Conservation (phyloP, 768 basidiomycete genomes). For the Phlegmacium glaucopus region DNA sequence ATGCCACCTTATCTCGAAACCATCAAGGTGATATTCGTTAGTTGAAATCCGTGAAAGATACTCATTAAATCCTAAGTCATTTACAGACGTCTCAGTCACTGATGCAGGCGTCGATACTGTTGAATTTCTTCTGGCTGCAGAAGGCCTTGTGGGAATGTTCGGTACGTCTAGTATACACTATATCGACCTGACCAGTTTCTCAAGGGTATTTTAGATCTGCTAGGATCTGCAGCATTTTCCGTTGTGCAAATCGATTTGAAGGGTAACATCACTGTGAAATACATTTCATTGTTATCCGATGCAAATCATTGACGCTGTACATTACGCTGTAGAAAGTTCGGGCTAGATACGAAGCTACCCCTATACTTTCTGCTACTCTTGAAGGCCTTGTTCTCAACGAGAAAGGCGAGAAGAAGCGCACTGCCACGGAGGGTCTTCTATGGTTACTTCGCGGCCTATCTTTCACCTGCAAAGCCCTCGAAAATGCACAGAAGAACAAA, state of each 20-base stretch:
- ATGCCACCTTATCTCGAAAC: constrained; percentile 80
- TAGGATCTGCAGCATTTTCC: constrained; percentile 80
- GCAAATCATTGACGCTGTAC: background rate
- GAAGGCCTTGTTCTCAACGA: constrained; percentile 84
- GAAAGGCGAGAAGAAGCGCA: constrained; percentile 80
- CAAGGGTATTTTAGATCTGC: constrained; percentile 53
- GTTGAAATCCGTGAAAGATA: background rate
- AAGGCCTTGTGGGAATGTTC: constrained; percentile 87
- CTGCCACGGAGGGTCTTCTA: constrained; percentile 87
- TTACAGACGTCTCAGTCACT: constrained; percentile 83
- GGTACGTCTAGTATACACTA: constrained; percentile 48
- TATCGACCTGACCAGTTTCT: background rate
- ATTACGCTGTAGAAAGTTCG: constrained; percentile 74
- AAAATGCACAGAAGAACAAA: constrained; percentile 64
- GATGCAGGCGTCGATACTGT: constrained; percentile 87
- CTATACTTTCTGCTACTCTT: constrained; percentile 68
- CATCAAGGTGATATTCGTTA: constrained; percentile 48
- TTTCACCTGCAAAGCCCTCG: constrained; percentile 84
- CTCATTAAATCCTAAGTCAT: constrained; percentile 60
- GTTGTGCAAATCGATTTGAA: constrained; percentile 84
- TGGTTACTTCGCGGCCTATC: constrained; percentile 92
- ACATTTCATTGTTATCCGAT: constrained; percentile 2
- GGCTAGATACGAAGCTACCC: constrained; percentile 67
- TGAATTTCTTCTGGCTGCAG: constrained; percentile 82
- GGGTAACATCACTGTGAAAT: constrained; percentile 84